Evolutionary conservation across 2,329 filamentous ascomycete species (phyloP).

Genomic region (Fusarium liriodendri): DNA sequence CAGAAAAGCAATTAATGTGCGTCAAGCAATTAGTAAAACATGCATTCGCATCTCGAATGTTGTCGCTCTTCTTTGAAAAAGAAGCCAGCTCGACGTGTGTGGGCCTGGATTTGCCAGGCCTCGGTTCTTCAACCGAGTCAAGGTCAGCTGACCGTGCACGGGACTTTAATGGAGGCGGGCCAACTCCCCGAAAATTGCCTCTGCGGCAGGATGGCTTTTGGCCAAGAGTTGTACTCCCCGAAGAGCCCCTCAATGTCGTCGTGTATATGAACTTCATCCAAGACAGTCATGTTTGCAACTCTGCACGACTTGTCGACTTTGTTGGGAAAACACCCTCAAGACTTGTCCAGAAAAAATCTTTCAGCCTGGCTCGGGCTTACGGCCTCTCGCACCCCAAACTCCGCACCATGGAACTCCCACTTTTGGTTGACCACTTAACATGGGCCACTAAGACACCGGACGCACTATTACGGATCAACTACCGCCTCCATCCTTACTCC

Average conservation of each 20-base stretch:
- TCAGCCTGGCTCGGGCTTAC: constrained; percentile 28
- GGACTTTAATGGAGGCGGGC: not conserved
- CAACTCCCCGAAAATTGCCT: constrained; percentile 19
- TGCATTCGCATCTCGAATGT: not conserved
- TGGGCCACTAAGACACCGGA: not conserved
- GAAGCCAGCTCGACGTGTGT: not conserved
- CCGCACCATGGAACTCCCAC: constrained; percentile 17
- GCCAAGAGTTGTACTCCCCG: constrained; percentile 15
- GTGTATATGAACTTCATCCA: constrained; percentile 1
- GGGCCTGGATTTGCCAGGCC: not conserved
- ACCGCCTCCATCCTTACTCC: constrained; percentile 7
- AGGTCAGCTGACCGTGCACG: constrained; percentile 23
- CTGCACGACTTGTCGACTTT: not conserved
- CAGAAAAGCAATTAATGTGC: not conserved
- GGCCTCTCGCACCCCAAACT: constrained; percentile 24
- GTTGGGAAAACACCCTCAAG: not conserved
- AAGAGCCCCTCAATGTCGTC: not conserved
- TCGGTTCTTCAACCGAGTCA: not conserved
- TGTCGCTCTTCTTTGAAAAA: not conserved
- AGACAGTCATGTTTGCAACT: not conserved
- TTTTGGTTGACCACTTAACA: constrained; percentile 2
- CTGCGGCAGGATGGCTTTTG: not conserved
- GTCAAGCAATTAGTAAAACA: not conserved
- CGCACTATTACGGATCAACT: constrained; percentile 12
- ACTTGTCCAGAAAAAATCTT: not conserved